Evolutionary conservation across 495 filamentous ascomycete species (phyloP).

Genomic region (Neurospora sp.): DNA sequence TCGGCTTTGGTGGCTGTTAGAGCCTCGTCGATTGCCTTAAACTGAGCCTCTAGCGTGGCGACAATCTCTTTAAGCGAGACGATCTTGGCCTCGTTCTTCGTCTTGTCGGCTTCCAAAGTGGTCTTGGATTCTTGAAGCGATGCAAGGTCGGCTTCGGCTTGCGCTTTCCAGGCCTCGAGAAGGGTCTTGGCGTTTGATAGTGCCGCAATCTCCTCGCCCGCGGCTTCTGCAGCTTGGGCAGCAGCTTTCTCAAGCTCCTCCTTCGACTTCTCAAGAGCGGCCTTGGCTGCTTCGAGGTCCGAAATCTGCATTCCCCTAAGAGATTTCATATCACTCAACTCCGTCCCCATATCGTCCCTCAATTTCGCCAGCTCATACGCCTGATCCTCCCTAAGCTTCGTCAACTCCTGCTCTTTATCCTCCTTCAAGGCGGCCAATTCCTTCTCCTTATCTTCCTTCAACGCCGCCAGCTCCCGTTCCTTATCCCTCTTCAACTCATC

Average conservation of each 20-base stretch:
- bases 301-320: constrained; percentile 3
- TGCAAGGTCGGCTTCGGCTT: constrained; percentile 18
- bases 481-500: constrained; percentile 2
- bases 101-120: constrained; percentile 10
- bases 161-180: constrained; percentile 17
- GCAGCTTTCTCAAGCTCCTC: constrained; percentile 14
- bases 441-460: constrained; percentile 1
- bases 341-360: constrained; percentile 1
- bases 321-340: background rate
- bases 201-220: constrained; percentile 16
- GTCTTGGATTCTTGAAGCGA: constrained; percentile 13
- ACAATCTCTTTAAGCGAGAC: constrained; percentile 11
- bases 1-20: constrained; percentile 15
- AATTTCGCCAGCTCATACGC: constrained; percentile 4
- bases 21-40: constrained; percentile 19
- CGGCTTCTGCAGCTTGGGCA: constrained; percentile 15
- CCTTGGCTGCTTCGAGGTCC: constrained; percentile 14
- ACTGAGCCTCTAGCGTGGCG: constrained; percentile 12
- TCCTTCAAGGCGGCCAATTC: constrained; percentile 4
- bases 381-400: background rate
- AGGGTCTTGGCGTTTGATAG: constrained; percentile 14
- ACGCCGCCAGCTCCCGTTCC: background rate
- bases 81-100: constrained; percentile 11
- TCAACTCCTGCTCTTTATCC: background rate
- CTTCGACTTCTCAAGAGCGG: constrained; percentile 18